These are phyloP conservation scores for Daldinia grandis DNA, from an alignment of 495 filamentous ascomycete species.

Conservation along the genomic window DNA sequence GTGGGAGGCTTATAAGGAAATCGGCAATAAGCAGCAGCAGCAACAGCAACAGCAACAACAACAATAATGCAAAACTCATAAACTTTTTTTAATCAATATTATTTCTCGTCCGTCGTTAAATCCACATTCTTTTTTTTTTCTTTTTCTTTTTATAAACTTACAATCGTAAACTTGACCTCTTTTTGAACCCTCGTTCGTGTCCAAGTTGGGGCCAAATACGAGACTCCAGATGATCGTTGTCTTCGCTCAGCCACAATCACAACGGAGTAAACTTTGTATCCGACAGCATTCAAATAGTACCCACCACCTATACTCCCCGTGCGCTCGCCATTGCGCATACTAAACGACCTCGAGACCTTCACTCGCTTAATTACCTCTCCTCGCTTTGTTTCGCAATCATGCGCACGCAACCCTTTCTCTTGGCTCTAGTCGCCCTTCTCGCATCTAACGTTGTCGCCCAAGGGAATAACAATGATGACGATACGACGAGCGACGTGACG, in stretches of 20 bases:
- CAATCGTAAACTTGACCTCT: neutral
- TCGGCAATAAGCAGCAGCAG: neutral
- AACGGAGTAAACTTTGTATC: slow-evolving; percentile 7
- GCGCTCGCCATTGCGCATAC: slow-evolving; percentile 22
- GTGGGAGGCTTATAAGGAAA: slow-evolving; percentile 12
- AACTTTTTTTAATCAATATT: slow-evolving; percentile 21
- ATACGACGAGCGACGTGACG: slow-evolving; percentile 22
- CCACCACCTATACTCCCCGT: slow-evolving; percentile 2
- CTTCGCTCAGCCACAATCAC: slow-evolving; percentile 22
- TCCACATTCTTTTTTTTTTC: slow-evolving; percentile 10
- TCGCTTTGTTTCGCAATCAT: slow-evolving; percentile 27
- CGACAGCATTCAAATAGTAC: neutral
- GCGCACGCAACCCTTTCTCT: slow-evolving; percentile 36
- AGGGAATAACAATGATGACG: slow-evolving; percentile 20
- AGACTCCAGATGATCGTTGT: slow-evolving; percentile 18
- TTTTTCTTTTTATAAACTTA: neutral
- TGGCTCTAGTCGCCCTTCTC: slow-evolving; percentile 29
- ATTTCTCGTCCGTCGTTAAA: slow-evolving; percentile 33
- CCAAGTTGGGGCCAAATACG: slow-evolving; percentile 26
- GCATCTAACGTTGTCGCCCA: slow-evolving; percentile 41
- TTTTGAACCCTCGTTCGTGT: slow-evolving; percentile 2
- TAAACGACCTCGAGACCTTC: slow-evolving; percentile 10
- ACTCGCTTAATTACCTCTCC: slow-evolving; percentile 12
- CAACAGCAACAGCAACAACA: no score
- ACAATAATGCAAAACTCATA: slow-evolving; percentile 25